Base-by-base conservation (phyloP, 2,329 filamentous ascomycete species). In the Trichoderma lentiforme region DNA sequence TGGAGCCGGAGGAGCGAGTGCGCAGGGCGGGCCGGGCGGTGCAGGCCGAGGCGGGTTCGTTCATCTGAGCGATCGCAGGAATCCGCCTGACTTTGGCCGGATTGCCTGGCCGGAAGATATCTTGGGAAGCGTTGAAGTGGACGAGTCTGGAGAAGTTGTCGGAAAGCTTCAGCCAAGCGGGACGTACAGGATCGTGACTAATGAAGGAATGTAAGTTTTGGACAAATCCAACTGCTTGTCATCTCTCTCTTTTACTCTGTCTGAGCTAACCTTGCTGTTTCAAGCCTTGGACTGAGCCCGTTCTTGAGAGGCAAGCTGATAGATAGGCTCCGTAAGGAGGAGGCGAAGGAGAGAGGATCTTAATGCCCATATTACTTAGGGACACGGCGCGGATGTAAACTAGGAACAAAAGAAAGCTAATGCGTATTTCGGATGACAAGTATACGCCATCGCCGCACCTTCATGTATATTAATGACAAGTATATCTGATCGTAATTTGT, bases 31-130 rank as follows among this genome's bases (percentile, higher is more conserved):
- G 24, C 86, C 87, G 1, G 89, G 89, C 1, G 88, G 89, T 11
- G 88, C 82, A 2, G 89, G 89, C 2, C 82, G 86, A 26, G 88
- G 90, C 26, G 89, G 90, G 1, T 88, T 88, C 81, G 85, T 92
- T 21, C 90, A 92, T 79, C 82, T 92, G 6, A 90, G 88, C 70
- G 90, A 92, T 77, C 76, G 83, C 68, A 82, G 90, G 68, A 91
- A 90, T 66, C 89, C 89, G 2, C 90, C 89, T 0, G 90, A 91
- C 76, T 92, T 86, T 83, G 90, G 90, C 18, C 81, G 90, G 67
- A 92, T 92, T 77, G 89, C 90, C 2, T 91, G 88, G 84, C 90
- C 90, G 1, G 90, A 92, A 76, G 90, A 92, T 76, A 92, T 92
- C 47, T 82, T 92, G 69, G 90, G 90, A 47, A 92, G 90, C 74